Percentiles rank a stretch among this genome's conserved stretches.
Evolutionary conservation across 2,329 filamentous ascomycete species (phyloP).

Genomic region (Fusarium solani-melongenae): DNA sequence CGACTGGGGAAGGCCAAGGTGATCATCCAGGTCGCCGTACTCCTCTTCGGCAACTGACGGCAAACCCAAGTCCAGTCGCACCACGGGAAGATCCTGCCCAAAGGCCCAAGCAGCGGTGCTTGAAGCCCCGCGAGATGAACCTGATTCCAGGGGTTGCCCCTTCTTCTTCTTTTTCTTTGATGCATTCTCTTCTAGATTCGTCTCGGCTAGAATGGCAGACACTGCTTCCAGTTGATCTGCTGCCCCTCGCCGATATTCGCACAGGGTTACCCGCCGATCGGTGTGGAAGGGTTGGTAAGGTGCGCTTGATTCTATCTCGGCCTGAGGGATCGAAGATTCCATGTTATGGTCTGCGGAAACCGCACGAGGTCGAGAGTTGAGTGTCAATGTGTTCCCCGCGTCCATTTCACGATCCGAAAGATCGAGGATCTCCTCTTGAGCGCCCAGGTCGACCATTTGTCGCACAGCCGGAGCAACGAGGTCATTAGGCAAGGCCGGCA

Average conservation of each 20-base stretch:
- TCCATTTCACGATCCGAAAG: conserved; percentile 65
- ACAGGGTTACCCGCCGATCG: conserved; percentile 84
- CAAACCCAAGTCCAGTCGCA: conserved; percentile 65
- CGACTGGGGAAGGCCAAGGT: conserved; percentile 69
- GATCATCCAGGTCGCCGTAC: conserved; percentile 62
- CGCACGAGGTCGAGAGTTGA: conserved; percentile 54
- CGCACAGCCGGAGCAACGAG: conserved; percentile 66
- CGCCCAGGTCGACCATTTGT: conserved; percentile 61
- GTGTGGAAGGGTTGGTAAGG: conserved; percentile 97
- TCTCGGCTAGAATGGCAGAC: conserved; percentile 54
- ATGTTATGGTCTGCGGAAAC: conserved; percentile 55
- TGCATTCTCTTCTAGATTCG: conserved; percentile 54
- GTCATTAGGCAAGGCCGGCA: conserved; percentile 72
- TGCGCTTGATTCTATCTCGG: conserved; percentile 94
- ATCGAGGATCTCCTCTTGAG: conserved; percentile 67
- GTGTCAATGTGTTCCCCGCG: conserved; percentile 64
- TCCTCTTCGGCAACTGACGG: conserved; percentile 62
- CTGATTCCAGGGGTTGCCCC: conserved; percentile 40
- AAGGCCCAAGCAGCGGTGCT: conserved; percentile 64
- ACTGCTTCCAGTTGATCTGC: conserved; percentile 51
- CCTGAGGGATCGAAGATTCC: conserved; percentile 76
- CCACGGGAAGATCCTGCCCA: conserved; percentile 63
- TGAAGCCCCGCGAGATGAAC: conserved; percentile 26
- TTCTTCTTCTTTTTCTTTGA: conserved; percentile 53
- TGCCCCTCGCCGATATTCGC: conserved; percentile 64